Percentiles rank a stretch among this genome's conserved stretches.
Conservation (phyloP, 2,329 filamentous ascomycete genomes). For the Bipolaris bicolor region DNA sequence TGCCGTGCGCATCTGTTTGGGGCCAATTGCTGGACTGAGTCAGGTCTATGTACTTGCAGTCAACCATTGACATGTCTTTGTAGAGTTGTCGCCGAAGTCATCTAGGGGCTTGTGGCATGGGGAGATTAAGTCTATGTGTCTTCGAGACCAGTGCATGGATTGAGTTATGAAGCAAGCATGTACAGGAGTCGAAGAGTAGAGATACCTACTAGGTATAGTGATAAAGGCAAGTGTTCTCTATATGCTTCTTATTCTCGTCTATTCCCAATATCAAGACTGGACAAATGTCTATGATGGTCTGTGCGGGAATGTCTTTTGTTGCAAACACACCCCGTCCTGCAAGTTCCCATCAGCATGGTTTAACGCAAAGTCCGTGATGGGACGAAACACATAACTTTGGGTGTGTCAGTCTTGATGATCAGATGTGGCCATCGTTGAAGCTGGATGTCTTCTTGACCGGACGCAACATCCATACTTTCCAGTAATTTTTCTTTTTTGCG, state of each 20-base stretch:
- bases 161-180: not conserved
- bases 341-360: slow-evolving; percentile 7
- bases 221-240: slow-evolving; percentile 58
- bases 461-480: slow-evolving; percentile 4
- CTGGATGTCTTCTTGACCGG: slow-evolving; percentile 26
- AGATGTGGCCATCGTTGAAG: slow-evolving; percentile 53
- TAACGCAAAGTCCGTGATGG: not conserved
- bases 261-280: slow-evolving; percentile 59
- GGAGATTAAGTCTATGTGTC: not conserved
- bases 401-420: slow-evolving; percentile 55
- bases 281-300: slow-evolving; percentile 59
- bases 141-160: not conserved
- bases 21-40: slow-evolving; percentile 53
- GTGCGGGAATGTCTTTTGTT: slow-evolving; percentile 52
- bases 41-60: slow-evolving; percentile 9
- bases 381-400: slow-evolving; percentile 53
- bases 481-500: not conserved
- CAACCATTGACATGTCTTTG: not conserved
- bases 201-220: slow-evolving; percentile 62
- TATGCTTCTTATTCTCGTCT: slow-evolving; percentile 56
- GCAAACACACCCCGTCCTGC: slow-evolving; percentile 62
- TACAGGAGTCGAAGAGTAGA: not conserved
- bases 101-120: not conserved
- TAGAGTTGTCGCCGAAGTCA: not conserved
- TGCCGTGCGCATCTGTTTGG: slow-evolving; percentile 26